Base-by-base conservation (phyloP, 176 grass and related monocot species). In the Eleusine indica region DNA sequence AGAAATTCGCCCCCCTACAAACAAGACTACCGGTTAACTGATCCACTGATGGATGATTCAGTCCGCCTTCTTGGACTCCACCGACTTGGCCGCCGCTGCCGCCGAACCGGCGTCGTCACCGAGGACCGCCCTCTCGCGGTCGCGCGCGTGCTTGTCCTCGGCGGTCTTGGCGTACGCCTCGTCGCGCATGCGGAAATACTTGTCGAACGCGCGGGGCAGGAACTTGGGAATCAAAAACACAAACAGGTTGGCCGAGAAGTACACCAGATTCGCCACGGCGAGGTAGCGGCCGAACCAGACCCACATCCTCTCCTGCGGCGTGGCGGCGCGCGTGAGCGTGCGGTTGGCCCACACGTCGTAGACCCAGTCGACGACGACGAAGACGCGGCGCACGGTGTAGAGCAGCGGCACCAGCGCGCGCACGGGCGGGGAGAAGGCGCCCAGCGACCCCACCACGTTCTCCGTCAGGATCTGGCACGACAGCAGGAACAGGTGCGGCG, bases 391-490 rank as follows among this genome's bases (percentile, higher is more conserved):
- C 79, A 93, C 96, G 0, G 96, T 98, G 87, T 98, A 98, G 56
- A 95, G 88, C 80, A 98, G 86, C 52, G 89, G 91, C 76, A 98
- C 90, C 19, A 95, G 76, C 22, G 93, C 91, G 57, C 91, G 42
- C 0, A 98, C 91, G 5, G 93, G 96, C 79, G 87, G 85, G 35
- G 96, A 95, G 91, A 98, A 98, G 37, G 89, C n/a, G 18, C 74
- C 87, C 35, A 95, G 54, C 64, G 92, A 79, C 28, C 87, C 87
- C 1, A 98, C 71, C 14, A 98, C 81, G 88, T 98, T 98, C 89
- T 98, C 96, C 2, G 93, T 98, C 13, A 98, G 81, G 77, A 98
- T 91, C 87, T 98, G 96, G 82, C 93, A 98, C 0, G 93, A 93
- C 13, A 98, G 82, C 68, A 98, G 74, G 89, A 98, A 98, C 30